Percentiles rank a stretch among this genome's conserved stretches.
Evolutionary conservation across 495 filamentous ascomycete genomes (phyloP).

Genomic region (Podospora conica): DNA sequence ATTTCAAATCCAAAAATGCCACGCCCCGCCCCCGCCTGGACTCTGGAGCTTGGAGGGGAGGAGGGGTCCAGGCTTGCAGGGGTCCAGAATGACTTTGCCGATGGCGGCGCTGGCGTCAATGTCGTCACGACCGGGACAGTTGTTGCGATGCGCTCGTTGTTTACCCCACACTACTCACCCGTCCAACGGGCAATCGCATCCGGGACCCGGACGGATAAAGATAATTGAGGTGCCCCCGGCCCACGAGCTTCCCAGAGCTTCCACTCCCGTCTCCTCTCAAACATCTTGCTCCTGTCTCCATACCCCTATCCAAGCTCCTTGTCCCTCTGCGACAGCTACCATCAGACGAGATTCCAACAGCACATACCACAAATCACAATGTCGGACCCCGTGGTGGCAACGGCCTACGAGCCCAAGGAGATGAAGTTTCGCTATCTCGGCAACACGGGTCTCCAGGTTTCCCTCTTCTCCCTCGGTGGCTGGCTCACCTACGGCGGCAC

Average conservation of each 20-base stretch:
- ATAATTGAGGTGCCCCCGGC: neutral
- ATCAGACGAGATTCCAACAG: neutral
- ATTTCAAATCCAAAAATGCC: neutral
- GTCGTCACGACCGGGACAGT: conserved; percentile 21
- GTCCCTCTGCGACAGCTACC: neutral
- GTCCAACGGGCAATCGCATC: conserved; percentile 13
- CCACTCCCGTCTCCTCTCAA: conserved; percentile 6
- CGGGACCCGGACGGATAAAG: conserved; percentile 2
- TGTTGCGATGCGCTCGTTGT: conserved; percentile 14
- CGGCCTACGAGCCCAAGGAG: conserved; percentile 43
- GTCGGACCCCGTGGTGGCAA: conserved; percentile 28
- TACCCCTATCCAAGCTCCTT: neutral
- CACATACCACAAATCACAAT: conserved; percentile 15
- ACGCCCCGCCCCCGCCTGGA: neutral
- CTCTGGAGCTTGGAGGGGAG: neutral
- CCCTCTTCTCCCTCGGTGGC: conserved; percentile 59
- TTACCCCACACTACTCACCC: conserved; percentile 1
- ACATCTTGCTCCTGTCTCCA: neutral
- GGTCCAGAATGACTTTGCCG: neutral
- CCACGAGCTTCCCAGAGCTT: neutral
- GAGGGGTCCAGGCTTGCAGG: neutral
- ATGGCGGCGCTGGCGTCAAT: conserved; percentile 7
- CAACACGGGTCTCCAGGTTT: conserved; percentile 62
- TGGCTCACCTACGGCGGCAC: conserved; percentile 46
- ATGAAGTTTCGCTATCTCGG: conserved; percentile 69